A percentile compares a stretch with the other conserved stretches of the same genome.
phyloP scores from a whole-genome alignment of 2,329 filamentous ascomycete genomes.

The Nemania sp. region DNA sequence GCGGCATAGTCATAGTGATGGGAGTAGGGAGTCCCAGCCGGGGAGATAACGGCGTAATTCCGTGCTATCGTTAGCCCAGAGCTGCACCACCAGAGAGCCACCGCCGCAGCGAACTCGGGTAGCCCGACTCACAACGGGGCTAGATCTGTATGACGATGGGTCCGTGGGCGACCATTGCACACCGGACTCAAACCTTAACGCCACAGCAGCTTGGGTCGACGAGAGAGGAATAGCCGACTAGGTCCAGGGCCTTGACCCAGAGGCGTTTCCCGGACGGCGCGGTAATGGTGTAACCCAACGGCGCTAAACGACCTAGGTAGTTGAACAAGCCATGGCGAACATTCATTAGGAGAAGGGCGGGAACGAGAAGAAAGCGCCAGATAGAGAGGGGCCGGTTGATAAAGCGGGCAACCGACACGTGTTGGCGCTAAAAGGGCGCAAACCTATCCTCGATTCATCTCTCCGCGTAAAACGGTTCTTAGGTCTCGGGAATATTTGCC shows the following conservation, averaged over 20 bases:
- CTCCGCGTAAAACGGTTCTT: no score
- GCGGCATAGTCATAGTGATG: background rate
- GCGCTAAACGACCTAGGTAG: background rate
- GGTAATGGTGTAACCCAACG: background rate
- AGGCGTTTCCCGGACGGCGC: background rate
- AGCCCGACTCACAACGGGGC: background rate
- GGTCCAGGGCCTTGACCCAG: background rate
- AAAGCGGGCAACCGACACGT: background rate
- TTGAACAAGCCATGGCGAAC: background rate
- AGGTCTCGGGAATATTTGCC: background rate
- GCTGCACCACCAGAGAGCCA: background rate
- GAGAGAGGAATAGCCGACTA: constrained; percentile 16
- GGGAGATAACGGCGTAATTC: constrained; percentile 7
- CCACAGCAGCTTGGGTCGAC: constrained; percentile 14
- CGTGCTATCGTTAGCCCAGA: background rate
- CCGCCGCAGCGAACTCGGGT: background rate
- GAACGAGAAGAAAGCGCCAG: background rate
- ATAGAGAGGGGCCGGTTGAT: background rate
- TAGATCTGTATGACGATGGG: constrained; percentile 15
- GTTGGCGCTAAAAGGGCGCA: no score
- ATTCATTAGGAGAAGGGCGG: background rate
- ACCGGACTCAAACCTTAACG: constrained; percentile 26
- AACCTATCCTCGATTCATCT: no score
- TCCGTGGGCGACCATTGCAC: constrained; percentile 5
- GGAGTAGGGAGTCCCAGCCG: background rate